Evolutionary conservation across 495 filamentous ascomycete species (phyloP).

Genomic region (Tuber brumale): DNA sequence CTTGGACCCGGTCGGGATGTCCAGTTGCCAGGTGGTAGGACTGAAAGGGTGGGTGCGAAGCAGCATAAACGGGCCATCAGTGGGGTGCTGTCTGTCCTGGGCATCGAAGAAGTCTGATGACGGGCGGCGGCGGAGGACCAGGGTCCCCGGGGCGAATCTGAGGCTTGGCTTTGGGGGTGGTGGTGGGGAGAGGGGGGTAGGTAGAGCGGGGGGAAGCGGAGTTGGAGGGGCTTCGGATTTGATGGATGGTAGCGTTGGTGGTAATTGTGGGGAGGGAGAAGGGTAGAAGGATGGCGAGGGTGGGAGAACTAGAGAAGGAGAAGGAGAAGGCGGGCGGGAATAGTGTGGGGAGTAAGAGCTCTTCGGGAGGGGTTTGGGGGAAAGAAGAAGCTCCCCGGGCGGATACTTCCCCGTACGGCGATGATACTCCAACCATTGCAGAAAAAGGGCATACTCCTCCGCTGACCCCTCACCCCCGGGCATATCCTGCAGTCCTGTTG

Average conservation of each 20-base stretch:
- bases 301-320: background rate
- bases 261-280: background rate
- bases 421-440: background rate
- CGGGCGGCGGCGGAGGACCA: conserved; percentile 31
- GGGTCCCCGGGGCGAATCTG: conserved; percentile 17
- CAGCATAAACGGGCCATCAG: conserved; percentile 33
- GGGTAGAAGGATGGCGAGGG: background rate
- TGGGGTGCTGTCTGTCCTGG: conserved; percentile 22
- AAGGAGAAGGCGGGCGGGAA: background rate
- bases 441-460: background rate
- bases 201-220: background rate
- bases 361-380: background rate
- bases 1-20: background rate
- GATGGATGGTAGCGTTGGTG: background rate
- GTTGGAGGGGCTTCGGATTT: background rate
- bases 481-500: background rate
- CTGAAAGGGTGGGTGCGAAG: conserved; percentile 3
- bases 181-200: background rate
- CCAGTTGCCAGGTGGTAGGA: conserved; percentile 2
- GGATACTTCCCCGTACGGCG: background rate
- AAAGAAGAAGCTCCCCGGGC: background rate
- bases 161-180: background rate
- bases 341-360: background rate
- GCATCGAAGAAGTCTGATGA: background rate
- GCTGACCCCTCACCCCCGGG: background rate